A percentile compares a stretch with the other conserved stretches of the same genome.
Evolutionary conservation across 2,329 filamentous ascomycete genomes (phyloP).

Genomic region (Neopestalotiopsis sp.): DNA sequence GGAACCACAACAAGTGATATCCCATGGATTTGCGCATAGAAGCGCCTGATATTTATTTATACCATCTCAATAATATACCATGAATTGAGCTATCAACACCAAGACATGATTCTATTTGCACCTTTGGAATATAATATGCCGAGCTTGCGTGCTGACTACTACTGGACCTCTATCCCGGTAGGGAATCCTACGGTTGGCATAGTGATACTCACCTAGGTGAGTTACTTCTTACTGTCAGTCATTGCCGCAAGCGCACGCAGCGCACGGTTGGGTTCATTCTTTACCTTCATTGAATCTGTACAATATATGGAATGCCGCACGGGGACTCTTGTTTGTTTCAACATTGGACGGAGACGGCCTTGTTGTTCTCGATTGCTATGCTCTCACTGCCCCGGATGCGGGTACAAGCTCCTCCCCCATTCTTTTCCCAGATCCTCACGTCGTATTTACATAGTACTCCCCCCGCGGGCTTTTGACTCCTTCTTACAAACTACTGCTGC

Average conservation of each 20-base stretch:
- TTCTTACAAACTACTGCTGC: background rate
- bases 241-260: background rate
- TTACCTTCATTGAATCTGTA: background rate
- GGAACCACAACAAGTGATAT: background rate
- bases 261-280: background rate
- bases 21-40: conserved; percentile 1
- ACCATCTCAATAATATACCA: background rate
- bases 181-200: too few species aligned
- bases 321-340: background rate
- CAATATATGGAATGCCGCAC: background rate
- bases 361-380: background rate
- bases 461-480: background rate
- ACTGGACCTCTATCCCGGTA: background rate
- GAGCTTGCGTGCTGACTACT: background rate
- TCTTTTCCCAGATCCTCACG: background rate
- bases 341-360: background rate
- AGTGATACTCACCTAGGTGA: background rate
- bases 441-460: background rate
- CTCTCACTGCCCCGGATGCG: background rate
- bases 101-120: background rate
- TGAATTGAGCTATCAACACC: background rate
- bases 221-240: background rate
- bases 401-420: background rate
- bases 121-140: background rate
- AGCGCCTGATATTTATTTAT: background rate